A percentile compares a stretch with the other conserved stretches of the same genome.
These are phyloP conservation scores for Hypsizygus ulmarius DNA, from an alignment of 1,284 basidiomycete species.

Conservation along the genomic window DNA sequence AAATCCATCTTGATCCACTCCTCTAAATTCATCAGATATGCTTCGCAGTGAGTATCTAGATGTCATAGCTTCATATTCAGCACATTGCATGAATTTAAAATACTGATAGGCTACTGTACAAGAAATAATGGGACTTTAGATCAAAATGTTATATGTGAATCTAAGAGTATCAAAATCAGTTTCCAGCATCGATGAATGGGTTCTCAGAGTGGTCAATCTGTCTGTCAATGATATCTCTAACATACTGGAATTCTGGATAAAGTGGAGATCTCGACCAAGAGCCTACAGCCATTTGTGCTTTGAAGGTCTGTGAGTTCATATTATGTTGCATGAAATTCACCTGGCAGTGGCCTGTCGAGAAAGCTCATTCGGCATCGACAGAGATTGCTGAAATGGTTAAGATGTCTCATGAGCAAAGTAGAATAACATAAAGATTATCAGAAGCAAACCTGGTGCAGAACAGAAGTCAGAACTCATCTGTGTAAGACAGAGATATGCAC, in stretches of 20 bases:
- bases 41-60: too few species aligned
- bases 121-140: too few species aligned
- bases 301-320: slow-evolving; percentile 30
- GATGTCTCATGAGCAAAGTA: slow-evolving; percentile 31
- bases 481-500: slow-evolving; percentile 17
- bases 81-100: too few species aligned
- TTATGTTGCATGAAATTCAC: slow-evolving; percentile 31
- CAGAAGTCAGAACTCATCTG: too few species aligned
- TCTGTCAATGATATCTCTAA: not conserved
- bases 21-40: too few species aligned
- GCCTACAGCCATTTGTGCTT: slow-evolving; percentile 26
- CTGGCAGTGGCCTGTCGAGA: slow-evolving; percentile 26
- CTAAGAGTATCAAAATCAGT: too few species aligned
- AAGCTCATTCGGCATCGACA: too few species aligned
- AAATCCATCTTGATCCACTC: too few species aligned
- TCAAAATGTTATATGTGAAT: too few species aligned
- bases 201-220: not conserved
- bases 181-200: not conserved
- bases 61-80: too few species aligned
- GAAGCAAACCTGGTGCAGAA: not conserved
- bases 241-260: not conserved
- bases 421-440: slow-evolving; percentile 16
- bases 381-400: too few species aligned
- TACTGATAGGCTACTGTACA: too few species aligned
- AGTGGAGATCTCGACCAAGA: not conserved